Evolutionary conservation across 2,329 filamentous ascomycete genomes (phyloP), one percentile per base, ranked within the genome.

Genomic region (Orbilia javanica): DNA sequence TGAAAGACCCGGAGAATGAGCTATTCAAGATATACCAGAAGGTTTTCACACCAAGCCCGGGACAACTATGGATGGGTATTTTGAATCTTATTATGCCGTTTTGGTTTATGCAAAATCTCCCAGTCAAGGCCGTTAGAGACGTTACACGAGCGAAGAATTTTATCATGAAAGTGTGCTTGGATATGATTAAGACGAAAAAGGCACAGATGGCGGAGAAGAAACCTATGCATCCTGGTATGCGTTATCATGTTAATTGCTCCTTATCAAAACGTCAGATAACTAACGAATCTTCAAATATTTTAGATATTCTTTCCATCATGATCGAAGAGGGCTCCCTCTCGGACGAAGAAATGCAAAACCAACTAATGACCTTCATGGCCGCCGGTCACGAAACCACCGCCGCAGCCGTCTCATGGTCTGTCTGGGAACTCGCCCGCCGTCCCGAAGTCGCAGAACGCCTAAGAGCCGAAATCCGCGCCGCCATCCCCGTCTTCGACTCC

Each of bases 341-440:
- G 11, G 92, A 96, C 79, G 91, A 93, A 60, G 90, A 93, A 77
- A 88, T 97, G n/a, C 89, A 93, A 39, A 92, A 96, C 83, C 93
- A 97, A 84, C 88, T 96, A 83, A 96, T 96, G 92, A 96, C 93
- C 0, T 96, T 96, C 85, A 88, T 96, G 4, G 91, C 91, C 0
- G 93, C 93, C 0, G 91, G 91, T 22, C 79, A 81, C 53, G 81
- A 80, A 62, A 80, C 79, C 0, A 94, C 92, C 0, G 89, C 93
- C 0, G 88, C 90, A 0, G 88, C 92, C 18, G 86, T 96, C 82
- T 91, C 90, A n/a, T 95, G 92, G 91, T 88, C 90, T 2, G 84
- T 90, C 6, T 92, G 93, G 82, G 85, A 91, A 50, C 87, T 96
- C n/a, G 89, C 89, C 80, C 86, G 87, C 20, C 84, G 93, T 81